Evolutionary conservation across 768 basidiomycete genomes (phyloP).

Genomic region (Mycena albidolilacea): DNA sequence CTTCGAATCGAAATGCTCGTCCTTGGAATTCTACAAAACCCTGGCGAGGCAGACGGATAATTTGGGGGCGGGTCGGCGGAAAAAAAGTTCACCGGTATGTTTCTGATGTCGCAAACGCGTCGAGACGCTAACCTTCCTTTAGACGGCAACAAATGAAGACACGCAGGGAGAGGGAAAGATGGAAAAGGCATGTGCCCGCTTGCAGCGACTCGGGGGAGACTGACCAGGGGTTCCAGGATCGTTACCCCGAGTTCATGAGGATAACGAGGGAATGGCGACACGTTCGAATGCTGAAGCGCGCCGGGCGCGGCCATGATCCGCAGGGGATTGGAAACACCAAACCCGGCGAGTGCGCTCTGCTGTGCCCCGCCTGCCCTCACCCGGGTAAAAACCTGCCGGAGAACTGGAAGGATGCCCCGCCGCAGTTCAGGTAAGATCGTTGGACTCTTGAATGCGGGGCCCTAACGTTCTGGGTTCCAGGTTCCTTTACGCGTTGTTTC

Average conservation of each 20-base stretch:
- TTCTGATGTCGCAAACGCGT: too few species aligned
- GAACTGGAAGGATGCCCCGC: conserved; percentile 37
- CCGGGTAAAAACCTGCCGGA: conserved; percentile 43
- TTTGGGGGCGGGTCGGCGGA: too few species aligned
- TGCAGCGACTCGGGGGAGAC: too few species aligned
- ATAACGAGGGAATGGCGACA: conserved; percentile 38
- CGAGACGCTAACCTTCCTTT: too few species aligned
- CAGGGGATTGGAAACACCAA: background rate
- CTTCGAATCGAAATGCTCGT: too few species aligned
- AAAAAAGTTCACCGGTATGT: too few species aligned
- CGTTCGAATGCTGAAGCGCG: conserved; percentile 39
- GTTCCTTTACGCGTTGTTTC: background rate
- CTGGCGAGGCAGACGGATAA: too few species aligned
- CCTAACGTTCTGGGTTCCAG: background rate
- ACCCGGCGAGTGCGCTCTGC: conserved; percentile 37
- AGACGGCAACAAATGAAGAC: too few species aligned
- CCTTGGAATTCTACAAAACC: too few species aligned
- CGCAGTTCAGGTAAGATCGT: conserved; percentile 1
- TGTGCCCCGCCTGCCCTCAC: conserved; percentile 49
- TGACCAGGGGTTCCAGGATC: background rate
- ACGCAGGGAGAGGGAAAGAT: too few species aligned
- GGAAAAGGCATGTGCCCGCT: too few species aligned
- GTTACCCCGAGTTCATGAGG: conserved; percentile 19
- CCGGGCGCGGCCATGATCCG: conserved; percentile 21
- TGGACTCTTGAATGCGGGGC: too few species aligned